These are phyloP conservation scores for Cystofilobasidium capitatum DNA, from an alignment of 768 basidiomycete species.

Conservation along the genomic window DNA sequence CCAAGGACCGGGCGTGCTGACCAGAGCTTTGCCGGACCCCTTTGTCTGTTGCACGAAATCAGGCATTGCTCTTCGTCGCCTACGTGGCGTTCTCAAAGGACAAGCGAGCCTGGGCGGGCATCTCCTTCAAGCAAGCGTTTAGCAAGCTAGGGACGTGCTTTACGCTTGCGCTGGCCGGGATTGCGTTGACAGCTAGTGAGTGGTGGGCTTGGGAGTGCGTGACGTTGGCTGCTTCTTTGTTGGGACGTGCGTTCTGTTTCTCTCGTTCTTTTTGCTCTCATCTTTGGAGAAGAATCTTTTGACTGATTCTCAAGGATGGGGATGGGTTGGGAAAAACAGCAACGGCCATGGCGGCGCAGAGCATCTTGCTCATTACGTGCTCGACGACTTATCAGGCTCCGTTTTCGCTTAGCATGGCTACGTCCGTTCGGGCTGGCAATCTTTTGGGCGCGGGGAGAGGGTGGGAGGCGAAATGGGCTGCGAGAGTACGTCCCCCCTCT, in stretches of 20 bases:
- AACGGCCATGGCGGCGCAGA: slow-evolving; percentile 73
- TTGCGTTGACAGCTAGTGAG: slow-evolving; percentile 71
- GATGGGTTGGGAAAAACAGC: slow-evolving; percentile 48
- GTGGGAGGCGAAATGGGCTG: slow-evolving; percentile 59
- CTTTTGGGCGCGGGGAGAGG: slow-evolving; percentile 72
- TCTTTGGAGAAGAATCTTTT: neutral
- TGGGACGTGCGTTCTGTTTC: slow-evolving; percentile 63
- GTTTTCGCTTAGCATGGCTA: slow-evolving; percentile 35
- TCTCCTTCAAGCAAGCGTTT: slow-evolving; percentile 57
- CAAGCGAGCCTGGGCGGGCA: slow-evolving; percentile 71
- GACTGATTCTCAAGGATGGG: slow-evolving; percentile 7
- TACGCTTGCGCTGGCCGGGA: slow-evolving; percentile 52
- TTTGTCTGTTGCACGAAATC: neutral
- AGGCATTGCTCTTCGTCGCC: slow-evolving; percentile 38
- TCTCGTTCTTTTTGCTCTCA: slow-evolving; percentile 3
- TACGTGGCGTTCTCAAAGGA: slow-evolving; percentile 42
- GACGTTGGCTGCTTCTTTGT: slow-evolving; percentile 33
- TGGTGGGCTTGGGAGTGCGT: slow-evolving; percentile 57
- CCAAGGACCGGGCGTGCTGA: neutral
- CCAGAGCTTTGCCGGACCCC: neutral
- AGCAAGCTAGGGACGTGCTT: slow-evolving; percentile 53
- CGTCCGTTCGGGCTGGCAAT: slow-evolving; percentile 61
- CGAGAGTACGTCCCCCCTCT: slow-evolving; percentile 54
- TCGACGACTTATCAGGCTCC: slow-evolving; percentile 75
- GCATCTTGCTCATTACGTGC: slow-evolving; percentile 62